A percentile compares a stretch with the other conserved stretches of the same genome.
These are phyloP conservation scores for Oenanthe javanica DNA, from an alignment of 140 eudicot species.

Conservation along the genomic window DNA sequence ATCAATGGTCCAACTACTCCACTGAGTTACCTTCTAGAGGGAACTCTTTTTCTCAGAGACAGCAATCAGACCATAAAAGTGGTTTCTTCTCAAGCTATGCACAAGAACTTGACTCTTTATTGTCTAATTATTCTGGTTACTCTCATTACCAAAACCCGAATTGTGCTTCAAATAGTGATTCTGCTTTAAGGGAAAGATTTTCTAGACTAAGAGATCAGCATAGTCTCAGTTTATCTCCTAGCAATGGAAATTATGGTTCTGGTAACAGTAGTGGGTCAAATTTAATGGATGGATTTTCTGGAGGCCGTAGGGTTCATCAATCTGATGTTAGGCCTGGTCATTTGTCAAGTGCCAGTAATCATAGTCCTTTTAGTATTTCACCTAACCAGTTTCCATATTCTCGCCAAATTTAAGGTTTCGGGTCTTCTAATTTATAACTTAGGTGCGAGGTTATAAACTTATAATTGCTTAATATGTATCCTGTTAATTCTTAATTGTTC, in stretches of 20 bases:
- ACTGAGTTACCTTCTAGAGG: conserved; percentile 16
- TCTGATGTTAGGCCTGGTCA: conserved; percentile 2
- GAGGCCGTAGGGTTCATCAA: neutral
- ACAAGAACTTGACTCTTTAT: conserved; percentile 5
- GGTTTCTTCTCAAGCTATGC: conserved; percentile 10
- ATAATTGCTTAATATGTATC: neutral
- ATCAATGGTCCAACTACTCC: conserved; percentile 29
- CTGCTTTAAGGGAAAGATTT: neutral
- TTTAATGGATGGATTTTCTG: neutral
- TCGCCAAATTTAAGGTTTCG: neutral
- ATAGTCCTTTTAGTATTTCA: neutral
- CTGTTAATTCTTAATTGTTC: neutral
- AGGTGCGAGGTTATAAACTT: neutral
- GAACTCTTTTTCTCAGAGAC: conserved; percentile 7
- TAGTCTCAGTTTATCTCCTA: conserved; percentile 31
- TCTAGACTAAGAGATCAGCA: neutral
- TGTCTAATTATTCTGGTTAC: conserved; percentile 20
- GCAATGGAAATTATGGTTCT: conserved; percentile 38
- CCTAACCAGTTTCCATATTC: neutral
- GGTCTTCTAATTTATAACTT: neutral
- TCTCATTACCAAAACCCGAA: neutral
- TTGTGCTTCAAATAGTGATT: neutral
- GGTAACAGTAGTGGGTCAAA: conserved; percentile 2
- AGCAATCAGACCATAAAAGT: neutral
- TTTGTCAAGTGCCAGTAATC: neutral